phyloP scores from a whole-genome alignment of 2,329 filamentous ascomycete species.

The Aureobasidium sp. region DNA sequence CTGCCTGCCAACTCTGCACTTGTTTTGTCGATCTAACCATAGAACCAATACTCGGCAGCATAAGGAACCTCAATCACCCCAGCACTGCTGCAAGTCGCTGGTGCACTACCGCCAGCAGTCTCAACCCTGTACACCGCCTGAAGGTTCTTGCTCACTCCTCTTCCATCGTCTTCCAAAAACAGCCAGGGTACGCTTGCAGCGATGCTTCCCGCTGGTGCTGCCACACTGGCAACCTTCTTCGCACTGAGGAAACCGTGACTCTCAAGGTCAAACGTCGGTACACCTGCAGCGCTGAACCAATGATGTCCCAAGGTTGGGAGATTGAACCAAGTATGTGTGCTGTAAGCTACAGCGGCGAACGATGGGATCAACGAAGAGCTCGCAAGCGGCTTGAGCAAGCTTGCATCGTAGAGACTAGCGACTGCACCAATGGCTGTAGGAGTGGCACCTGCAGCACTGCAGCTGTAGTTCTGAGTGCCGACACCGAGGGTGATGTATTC shows the following conservation, averaged over 20 bases:
- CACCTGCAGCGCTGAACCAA: constrained; percentile 52
- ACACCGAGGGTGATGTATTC: constrained; percentile 51
- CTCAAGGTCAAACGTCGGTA: constrained; percentile 55
- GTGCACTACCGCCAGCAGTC: constrained; percentile 40
- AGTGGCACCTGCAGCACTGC: constrained; percentile 29
- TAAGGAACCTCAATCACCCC: constrained; percentile 36
- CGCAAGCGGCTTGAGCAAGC: constrained; percentile 32
- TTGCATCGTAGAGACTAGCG: constrained; percentile 40
- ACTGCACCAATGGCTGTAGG: constrained; percentile 38
- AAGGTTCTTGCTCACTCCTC: constrained; percentile 31
- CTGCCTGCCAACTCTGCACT: background rate
- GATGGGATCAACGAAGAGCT: background rate
- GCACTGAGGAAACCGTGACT: constrained; percentile 37
- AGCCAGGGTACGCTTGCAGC: constrained; percentile 39
- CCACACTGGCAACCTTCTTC: constrained; percentile 44
- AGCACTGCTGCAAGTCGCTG: constrained; percentile 31
- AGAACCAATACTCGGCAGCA: constrained; percentile 44
- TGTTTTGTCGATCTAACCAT: constrained; percentile 20
- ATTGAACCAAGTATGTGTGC: constrained; percentile 1
- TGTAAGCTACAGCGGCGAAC: constrained; percentile 3
- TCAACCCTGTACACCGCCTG: constrained; percentile 42
- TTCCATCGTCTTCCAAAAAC: constrained; percentile 34
- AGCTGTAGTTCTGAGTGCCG: constrained; percentile 65
- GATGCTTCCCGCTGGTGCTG: constrained; percentile 43
- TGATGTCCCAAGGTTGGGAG: constrained; percentile 50